phyloP scores from a whole-genome alignment of 768 basidiomycete genomes.

The Xerocomus spinulosus region DNA sequence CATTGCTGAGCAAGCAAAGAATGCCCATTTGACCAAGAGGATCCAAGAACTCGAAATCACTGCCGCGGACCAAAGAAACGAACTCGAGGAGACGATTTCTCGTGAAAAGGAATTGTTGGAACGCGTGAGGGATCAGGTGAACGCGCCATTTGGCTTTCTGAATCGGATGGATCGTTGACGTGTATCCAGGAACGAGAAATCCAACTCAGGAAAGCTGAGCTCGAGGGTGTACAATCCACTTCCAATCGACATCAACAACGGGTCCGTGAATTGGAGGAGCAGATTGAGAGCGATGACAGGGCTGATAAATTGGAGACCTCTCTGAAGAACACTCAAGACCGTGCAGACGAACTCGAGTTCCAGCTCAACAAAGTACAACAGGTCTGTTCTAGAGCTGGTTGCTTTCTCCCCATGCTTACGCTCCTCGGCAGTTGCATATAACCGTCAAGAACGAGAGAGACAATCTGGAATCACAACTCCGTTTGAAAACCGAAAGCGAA shows the following conservation, averaged over 20 bases:
- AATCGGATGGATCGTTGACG: background rate
- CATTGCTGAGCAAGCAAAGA: conserved; percentile 39
- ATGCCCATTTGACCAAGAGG: conserved; percentile 37
- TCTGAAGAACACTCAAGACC: conserved; percentile 74
- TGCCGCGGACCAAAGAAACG: conserved; percentile 36
- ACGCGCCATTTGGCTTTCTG: background rate
- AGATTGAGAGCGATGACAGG: conserved; percentile 79
- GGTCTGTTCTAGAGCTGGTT: conserved; percentile 36
- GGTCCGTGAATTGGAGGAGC: conserved; percentile 72
- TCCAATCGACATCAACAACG: conserved; percentile 52
- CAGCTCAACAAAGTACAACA: conserved; percentile 76
- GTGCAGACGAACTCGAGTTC: conserved; percentile 79
- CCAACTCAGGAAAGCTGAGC: conserved; percentile 53
- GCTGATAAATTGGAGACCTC: conserved; percentile 69
- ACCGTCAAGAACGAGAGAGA: conserved; percentile 62
- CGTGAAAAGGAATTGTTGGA: conserved; percentile 52
- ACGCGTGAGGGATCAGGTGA: conserved; percentile 30
- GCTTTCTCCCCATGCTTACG: background rate
- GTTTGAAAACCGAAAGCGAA: conserved; percentile 39
- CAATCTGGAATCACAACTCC: conserved; percentile 44
- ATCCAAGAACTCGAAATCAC: conserved; percentile 41
- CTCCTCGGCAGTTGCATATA: conserved; percentile 44
- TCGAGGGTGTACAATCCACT: conserved; percentile 49
- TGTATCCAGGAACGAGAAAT: conserved; percentile 64
- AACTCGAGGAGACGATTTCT: conserved; percentile 33